Percentiles rank a stretch among this genome's conserved stretches.
These are phyloP conservation scores for Arthrobotrys entomopaga DNA, from an alignment of 2,329 filamentous ascomycete species.

Conservation along the genomic window DNA sequence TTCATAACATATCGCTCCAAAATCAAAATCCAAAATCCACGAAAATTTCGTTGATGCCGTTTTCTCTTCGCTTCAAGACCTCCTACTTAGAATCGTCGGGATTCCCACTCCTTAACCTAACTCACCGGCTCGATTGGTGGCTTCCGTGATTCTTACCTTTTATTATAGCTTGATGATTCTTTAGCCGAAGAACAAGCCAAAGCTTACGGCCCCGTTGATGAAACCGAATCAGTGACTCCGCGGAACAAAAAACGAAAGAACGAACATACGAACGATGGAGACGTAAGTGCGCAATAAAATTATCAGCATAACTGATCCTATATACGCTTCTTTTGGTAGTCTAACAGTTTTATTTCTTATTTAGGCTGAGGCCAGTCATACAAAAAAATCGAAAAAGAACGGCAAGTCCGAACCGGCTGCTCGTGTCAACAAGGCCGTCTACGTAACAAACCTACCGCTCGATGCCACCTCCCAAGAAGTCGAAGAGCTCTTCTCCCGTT, in stretches of 20 bases:
- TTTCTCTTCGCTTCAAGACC: conserved; percentile 34
- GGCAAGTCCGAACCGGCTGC: conserved; percentile 55
- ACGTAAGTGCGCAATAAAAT: conserved; percentile 61
- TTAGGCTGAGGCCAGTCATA: conserved; percentile 62
- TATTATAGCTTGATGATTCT: conserved; percentile 70
- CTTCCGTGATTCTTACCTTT: conserved; percentile 17
- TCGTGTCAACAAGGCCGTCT: conserved; percentile 85
- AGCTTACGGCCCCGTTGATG: conserved; percentile 71
- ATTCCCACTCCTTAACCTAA: conserved; percentile 40
- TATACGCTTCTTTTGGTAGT: not conserved
- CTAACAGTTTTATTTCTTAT: not conserved
- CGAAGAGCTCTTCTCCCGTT: conserved; percentile 84
- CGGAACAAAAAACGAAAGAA: conserved; percentile 67
- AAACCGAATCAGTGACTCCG: conserved; percentile 64
- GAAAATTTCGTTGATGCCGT: conserved; percentile 52
- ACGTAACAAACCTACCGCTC: conserved; percentile 84
- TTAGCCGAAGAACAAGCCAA: conserved; percentile 71
- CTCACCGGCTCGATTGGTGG: conserved; percentile 17
- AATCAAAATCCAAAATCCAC: conserved; percentile 19
- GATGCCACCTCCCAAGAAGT: conserved; percentile 85
- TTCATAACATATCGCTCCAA: conserved; percentile 8
- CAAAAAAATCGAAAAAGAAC: conserved; percentile 62
- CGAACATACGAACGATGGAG: conserved; percentile 62
- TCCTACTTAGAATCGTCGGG: conserved; percentile 28
- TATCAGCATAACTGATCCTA: no score